Evolutionary conservation across 768 basidiomycete species (phyloP).

Genomic region (Mycena metata): DNA sequence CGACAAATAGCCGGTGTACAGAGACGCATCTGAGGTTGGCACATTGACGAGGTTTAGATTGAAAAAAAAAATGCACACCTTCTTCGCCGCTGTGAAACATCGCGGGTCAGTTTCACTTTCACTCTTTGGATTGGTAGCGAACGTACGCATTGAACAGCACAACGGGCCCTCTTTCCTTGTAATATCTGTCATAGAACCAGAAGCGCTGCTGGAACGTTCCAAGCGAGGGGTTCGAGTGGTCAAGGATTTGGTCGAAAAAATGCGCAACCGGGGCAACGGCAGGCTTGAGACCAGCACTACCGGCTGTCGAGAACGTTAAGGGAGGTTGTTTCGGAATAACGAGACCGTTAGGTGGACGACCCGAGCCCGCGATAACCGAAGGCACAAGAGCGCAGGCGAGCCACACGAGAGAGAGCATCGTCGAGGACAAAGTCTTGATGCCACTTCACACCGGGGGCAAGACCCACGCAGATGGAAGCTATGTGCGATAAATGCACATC

Average conservation of each 20-base stretch:
- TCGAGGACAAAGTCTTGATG: background rate
- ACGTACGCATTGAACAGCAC: slow-evolving; percentile 32
- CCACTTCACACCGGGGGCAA: too few relatives aligned
- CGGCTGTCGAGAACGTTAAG: slow-evolving; percentile 9
- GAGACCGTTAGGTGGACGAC: slow-evolving; percentile 16
- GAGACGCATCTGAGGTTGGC: slow-evolving; percentile 22
- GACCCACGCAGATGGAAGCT: too few relatives aligned
- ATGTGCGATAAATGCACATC: too few relatives aligned
- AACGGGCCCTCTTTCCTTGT: slow-evolving; percentile 46
- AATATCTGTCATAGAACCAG: slow-evolving; percentile 63
- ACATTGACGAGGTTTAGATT: background rate
- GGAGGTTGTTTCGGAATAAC: slow-evolving; percentile 27
- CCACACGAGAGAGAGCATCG: slow-evolving; percentile 23
- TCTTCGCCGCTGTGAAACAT: slow-evolving; percentile 22
- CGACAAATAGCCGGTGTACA: slow-evolving; percentile 32
- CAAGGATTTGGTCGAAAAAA: slow-evolving; percentile 53
- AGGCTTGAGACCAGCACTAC: background rate
- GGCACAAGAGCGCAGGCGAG: slow-evolving; percentile 24
- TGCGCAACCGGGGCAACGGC: slow-evolving; percentile 38
- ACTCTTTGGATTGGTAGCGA: background rate
- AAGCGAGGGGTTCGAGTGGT: slow-evolving; percentile 60
- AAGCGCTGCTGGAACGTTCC: slow-evolving; percentile 68
- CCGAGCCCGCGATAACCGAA: slow-evolving; percentile 1
- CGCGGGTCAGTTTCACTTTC: background rate
- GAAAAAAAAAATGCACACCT: background rate